These are phyloP conservation scores for Passiflora organensis DNA, from an alignment of 345 rosid genomes.

Conservation along the genomic window DNA sequence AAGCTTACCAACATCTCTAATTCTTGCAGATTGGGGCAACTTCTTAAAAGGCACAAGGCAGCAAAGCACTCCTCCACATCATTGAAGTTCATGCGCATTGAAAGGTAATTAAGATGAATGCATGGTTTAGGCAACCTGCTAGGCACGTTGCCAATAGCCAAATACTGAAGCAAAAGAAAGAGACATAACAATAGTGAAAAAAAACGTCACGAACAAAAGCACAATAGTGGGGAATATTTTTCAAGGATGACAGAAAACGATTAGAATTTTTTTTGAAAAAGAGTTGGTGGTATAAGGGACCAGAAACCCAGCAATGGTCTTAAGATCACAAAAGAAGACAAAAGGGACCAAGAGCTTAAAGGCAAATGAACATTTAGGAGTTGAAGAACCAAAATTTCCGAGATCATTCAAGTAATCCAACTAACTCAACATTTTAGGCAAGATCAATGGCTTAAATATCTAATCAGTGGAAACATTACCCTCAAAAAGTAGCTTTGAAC, in stretches of 20 bases:
- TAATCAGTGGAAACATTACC: conserved; percentile 28
- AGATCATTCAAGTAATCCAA: background rate
- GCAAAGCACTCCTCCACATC: conserved; percentile 52
- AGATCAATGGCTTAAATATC: background rate
- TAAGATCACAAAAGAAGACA: too few species aligned
- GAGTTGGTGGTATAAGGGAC: too few species aligned
- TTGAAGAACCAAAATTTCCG: background rate
- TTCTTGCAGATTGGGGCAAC: conserved; percentile 60
- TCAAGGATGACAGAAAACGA: background rate
- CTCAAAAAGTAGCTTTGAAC: conserved; percentile 61
- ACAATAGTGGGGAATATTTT: too few species aligned
- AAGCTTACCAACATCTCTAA: conserved; percentile 52
- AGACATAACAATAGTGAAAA: conserved; percentile 2
- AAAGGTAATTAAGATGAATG: conserved; percentile 54
- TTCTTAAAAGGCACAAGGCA: conserved; percentile 53
- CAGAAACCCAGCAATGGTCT: too few species aligned
- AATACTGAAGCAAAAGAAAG: conserved; percentile 39
- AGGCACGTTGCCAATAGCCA: conserved; percentile 52
- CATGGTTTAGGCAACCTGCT: conserved; percentile 46
- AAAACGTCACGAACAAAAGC: too few species aligned
- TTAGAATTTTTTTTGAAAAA: too few species aligned
- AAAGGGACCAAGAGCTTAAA: too few species aligned
- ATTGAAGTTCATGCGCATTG: conserved; percentile 55
- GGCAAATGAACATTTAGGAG: background rate
- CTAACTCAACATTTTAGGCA: background rate